These are phyloP conservation scores for Suhomyces kilbournensis DNA, from an alignment of 805 yeast genomes.

Conservation along the genomic window DNA sequence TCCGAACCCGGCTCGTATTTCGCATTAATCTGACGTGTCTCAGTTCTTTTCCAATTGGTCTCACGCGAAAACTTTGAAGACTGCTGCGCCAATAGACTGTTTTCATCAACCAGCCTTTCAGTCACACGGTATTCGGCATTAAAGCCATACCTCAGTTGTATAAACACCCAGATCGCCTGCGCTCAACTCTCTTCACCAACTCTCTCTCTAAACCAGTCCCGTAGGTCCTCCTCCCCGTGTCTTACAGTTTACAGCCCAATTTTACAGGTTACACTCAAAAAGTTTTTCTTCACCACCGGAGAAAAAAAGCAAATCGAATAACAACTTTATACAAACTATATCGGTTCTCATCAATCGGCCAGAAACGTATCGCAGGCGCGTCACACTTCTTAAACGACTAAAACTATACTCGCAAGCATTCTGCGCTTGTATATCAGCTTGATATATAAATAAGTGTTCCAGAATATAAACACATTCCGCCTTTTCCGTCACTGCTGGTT, in stretches of 20 bases:
- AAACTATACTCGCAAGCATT: not conserved
- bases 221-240: not conserved
- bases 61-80: not conserved
- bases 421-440: not conserved
- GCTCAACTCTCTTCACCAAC: not conserved
- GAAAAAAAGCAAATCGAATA: constrained; percentile 1
- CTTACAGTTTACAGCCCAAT: not conserved
- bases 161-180: not conserved
- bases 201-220: not conserved
- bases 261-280: constrained; percentile 4
- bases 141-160: not conserved
- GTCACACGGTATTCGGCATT: not conserved
- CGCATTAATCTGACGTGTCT: not conserved
- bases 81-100: not conserved
- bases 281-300: constrained; percentile 2
- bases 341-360: not conserved
- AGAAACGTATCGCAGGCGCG: not conserved
- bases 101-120: not conserved
- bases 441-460: not conserved
- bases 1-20: not conserved
- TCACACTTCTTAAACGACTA: not conserved
- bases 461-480: not conserved
- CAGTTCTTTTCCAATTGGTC: not conserved
- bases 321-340: not conserved
- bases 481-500: not conserved